phyloP scores from a whole-genome alignment of 164 flowering plant genomes.

The Malania oleifera region DNA sequence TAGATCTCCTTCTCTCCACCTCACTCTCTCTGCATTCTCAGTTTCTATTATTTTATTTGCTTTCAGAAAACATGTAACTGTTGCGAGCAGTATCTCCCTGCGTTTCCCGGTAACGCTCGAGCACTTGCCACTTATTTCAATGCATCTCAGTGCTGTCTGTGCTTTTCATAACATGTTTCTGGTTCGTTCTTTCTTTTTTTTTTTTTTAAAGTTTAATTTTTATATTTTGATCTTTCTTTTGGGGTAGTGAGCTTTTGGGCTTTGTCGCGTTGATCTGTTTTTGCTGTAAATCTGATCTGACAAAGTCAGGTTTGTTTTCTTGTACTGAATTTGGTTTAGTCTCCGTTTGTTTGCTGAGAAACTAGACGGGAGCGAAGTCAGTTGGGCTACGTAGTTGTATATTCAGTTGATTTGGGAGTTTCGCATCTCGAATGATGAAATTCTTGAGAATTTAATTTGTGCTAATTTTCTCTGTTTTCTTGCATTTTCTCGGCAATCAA shows the following conservation, averaged over 20 bases:
- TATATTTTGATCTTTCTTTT: not conserved
- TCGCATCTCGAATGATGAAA: not conserved
- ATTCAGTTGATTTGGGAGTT: too few species aligned
- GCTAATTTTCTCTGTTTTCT: not conserved
- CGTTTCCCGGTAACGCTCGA: not conserved
- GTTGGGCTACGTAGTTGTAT: not conserved
- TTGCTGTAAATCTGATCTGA: not conserved
- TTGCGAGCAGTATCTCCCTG: not conserved
- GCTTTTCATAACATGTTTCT: not conserved
- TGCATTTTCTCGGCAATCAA: constrained; percentile 7
- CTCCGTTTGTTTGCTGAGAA: too few species aligned
- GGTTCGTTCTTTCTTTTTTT: not conserved
- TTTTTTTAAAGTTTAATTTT: not conserved
- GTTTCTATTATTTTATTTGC: not conserved
- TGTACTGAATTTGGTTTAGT: not conserved
- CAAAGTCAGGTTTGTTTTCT: too few species aligned
- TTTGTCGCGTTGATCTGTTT: not conserved
- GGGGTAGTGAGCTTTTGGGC: too few species aligned
- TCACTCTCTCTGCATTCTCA: not conserved
- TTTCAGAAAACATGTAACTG: not conserved
- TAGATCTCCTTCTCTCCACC: not conserved
- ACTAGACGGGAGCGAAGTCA: too few species aligned
- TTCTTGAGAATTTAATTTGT: not conserved
- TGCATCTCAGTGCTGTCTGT: not conserved
- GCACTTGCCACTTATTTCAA: not conserved